phyloP scores from a whole-genome alignment of 73 alveolate genomes.

The Paramecium sonneborni region DNA sequence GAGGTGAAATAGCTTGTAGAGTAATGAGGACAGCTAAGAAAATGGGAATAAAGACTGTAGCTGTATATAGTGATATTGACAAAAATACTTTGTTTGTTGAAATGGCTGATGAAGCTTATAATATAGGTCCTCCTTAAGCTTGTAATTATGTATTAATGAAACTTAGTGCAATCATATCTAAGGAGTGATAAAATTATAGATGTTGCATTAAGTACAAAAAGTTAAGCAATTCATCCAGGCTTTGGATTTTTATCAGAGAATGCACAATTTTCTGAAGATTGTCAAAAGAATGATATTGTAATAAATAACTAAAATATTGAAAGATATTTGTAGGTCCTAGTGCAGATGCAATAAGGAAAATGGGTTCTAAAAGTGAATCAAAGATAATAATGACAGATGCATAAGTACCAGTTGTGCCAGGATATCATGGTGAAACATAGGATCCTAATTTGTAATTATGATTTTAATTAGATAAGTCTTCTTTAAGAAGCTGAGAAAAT shows the following conservation, averaged over 20 bases:
- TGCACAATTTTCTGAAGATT: constrained; percentile 88
- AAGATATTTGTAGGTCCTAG: constrained; percentile 84
- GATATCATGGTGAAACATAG: constrained; percentile 78
- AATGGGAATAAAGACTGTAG: constrained; percentile 91
- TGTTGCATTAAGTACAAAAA: constrained; percentile 80
- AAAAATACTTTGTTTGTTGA: constrained; percentile 83
- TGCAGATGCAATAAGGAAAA: constrained; percentile 76
- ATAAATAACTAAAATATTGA: not conserved
- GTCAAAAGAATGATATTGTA: constrained; percentile 75
- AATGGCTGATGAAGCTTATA: constrained; percentile 90
- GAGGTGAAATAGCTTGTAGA: constrained; percentile 98
- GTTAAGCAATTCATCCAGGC: constrained; percentile 97
- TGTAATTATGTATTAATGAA: constrained; percentile 11
- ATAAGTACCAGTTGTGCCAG: constrained; percentile 78
- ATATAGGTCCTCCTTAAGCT: constrained; percentile 86
- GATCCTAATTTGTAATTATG: constrained; percentile 70
- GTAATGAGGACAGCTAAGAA: constrained; percentile 86
- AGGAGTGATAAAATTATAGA: constrained; percentile 75
- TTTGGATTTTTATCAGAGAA: constrained; percentile 95
- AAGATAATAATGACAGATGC: constrained; percentile 83
- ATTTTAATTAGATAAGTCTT: constrained; percentile 67
- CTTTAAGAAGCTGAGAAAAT: constrained; percentile 77
- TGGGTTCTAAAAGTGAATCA: constrained; percentile 89
- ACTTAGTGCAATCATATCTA: constrained; percentile 72
- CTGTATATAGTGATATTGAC: constrained; percentile 93